A percentile compares a stretch with the other conserved stretches of the same genome.
phyloP scores from a whole-genome alignment of 192 early-diverging fungal genomes.

The Linnemannia zychae region DNA sequence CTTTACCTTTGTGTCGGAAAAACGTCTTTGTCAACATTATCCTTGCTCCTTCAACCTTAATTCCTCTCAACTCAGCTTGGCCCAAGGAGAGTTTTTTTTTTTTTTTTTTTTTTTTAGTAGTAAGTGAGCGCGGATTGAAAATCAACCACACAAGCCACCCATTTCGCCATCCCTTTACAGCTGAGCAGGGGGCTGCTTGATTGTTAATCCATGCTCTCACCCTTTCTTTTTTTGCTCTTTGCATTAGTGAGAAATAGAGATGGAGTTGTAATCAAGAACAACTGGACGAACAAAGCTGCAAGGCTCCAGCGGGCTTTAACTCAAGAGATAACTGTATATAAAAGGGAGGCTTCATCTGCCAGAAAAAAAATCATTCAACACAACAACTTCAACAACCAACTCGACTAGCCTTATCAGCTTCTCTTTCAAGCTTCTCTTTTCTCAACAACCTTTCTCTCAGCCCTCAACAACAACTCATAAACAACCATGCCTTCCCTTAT shows the following conservation, averaged over 20 bases:
- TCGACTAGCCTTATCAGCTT: neutral
- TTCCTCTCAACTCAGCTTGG: neutral
- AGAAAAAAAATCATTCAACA: slow-evolving; percentile 1
- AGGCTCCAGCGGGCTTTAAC: neutral
- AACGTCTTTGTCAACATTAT: neutral
- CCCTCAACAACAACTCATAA: neutral
- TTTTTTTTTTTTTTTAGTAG: too few species aligned
- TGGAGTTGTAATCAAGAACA: neutral
- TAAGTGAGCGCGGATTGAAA: neutral
- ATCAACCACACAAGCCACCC: neutral
- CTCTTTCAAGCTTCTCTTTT: neutral
- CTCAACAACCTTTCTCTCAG: neutral
- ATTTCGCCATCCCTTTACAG: neutral
- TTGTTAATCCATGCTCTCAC: neutral
- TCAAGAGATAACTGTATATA: neutral
- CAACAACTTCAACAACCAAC: slow-evolving; percentile 6
- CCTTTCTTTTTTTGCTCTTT: neutral
- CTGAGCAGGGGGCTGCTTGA: neutral
- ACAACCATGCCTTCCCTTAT: slow-evolving; percentile 51
- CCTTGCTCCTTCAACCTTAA: neutral
- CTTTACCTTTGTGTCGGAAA: neutral
- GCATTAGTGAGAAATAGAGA: slow-evolving; percentile 3
- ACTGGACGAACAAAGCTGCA: neutral
- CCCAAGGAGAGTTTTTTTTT: neutral
- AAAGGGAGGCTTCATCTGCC: neutral